Evolutionary conservation across 257 asterid genomes (phyloP), one percentile per base, ranked within the genome.

Genomic region (Plantago major): DNA sequence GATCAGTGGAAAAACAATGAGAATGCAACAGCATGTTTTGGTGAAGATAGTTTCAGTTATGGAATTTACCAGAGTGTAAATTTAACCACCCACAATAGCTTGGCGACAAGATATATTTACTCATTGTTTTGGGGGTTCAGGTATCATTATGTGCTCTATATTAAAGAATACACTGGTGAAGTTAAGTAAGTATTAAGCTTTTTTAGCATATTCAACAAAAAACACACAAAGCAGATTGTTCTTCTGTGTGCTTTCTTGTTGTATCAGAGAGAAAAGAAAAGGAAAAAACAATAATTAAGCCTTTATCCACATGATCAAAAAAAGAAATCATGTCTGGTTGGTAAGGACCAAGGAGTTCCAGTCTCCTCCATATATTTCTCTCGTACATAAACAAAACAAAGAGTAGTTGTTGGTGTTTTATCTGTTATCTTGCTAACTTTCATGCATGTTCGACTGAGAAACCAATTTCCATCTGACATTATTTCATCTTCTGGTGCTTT

Each of bases 41-140:
- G 74, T 64, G 58, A 51, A 65, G 82, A 42, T 9, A 74, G 70
- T 69, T 89, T 89, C 59, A 42, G 66, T 14, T 89, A 65, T 53
- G 99, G 99, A 59, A 86, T 92, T 52, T 92, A 89, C 63, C 45
- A 49, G 46, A 71, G 60, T 66, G 88, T 92, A 57, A 68, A 74
- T 55, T 79, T 92, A 50, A 86, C 97, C 48, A 67, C 94, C 4
- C 50, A 69, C 62, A 46, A 5, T 17, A 74, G 67, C 64, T 0
- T 80, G 26, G 40, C 58, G 42, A 80, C 81, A 46, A 76, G 96
- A 92, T 92, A 92, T 13, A 42, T 75, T 33, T 92, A 92, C 84
- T 84, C 99, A 8, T 68, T 92, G 58, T 89, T 86, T 74, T 92
- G 99, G 99, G 99, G 96, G 15, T 92, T 92, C 99, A 92, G 98